These are phyloP conservation scores for Zalerion maritima DNA, from an alignment of 495 filamentous ascomycete genomes.

Conservation along the genomic window DNA sequence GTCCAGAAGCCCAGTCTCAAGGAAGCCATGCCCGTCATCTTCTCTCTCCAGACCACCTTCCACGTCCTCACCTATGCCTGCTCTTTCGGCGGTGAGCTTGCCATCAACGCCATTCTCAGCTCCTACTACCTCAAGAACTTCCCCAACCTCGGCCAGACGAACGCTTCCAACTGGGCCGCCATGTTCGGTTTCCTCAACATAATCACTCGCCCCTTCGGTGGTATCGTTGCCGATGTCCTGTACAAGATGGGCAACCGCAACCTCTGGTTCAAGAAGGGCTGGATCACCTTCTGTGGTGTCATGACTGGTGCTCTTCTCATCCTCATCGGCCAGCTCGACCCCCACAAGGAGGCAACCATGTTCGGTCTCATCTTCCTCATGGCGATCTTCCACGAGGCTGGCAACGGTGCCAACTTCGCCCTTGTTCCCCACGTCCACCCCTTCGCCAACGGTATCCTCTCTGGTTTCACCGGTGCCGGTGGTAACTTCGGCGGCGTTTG, in stretches of 20 bases:
- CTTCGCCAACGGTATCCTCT: constrained; percentile 50
- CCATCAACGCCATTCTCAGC: constrained; percentile 72
- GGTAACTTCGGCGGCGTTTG: constrained; percentile 80
- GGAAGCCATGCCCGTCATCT: constrained; percentile 41
- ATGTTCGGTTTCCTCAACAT: constrained; percentile 88
- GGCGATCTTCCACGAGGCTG: constrained; percentile 70
- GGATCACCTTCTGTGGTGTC: constrained; percentile 48
- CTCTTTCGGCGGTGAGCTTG: constrained; percentile 73
- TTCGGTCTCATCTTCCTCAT: constrained; percentile 59
- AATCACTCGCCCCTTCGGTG: constrained; percentile 58
- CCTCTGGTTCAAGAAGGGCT: constrained; percentile 65
- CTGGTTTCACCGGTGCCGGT: constrained; percentile 59
- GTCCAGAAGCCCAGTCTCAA: constrained; percentile 50
- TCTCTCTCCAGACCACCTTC: constrained; percentile 52
- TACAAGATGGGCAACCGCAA: constrained; percentile 42
- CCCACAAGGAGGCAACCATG: constrained; percentile 46
- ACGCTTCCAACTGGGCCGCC: constrained; percentile 62
- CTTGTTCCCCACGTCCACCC: constrained; percentile 77
- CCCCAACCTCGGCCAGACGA: constrained; percentile 55
- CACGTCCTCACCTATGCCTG: constrained; percentile 64
- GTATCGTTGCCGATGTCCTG: constrained; percentile 55
- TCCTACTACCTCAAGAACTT: constrained; percentile 72
- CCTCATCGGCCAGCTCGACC: constrained; percentile 52
- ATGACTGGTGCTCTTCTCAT: constrained; percentile 53
- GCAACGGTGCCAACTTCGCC: constrained; percentile 76